Evolutionary conservation across 441 rosid genomes (phyloP).

Genomic region (Croton setiger): DNA sequence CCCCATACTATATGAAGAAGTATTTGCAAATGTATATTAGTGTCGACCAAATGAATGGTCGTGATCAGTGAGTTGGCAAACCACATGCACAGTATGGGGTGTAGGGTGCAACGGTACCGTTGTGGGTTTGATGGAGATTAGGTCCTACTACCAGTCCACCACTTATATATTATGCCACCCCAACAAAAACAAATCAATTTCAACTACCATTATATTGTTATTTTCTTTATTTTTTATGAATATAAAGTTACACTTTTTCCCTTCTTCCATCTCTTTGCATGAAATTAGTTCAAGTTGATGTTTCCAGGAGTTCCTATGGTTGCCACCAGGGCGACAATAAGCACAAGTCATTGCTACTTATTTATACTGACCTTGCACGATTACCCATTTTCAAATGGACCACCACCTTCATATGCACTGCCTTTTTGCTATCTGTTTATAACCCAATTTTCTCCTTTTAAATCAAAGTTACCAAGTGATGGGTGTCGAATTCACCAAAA

Average conservation of each 20-base stretch:
- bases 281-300: slow-evolving; percentile 3
- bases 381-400: slow-evolving; percentile 17
- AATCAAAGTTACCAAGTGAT: too few species aligned
- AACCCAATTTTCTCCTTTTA: not conserved
- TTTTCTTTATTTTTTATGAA: not conserved
- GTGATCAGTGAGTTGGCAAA: slow-evolving; percentile 43
- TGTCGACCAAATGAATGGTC: slow-evolving; percentile 29
- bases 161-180: slow-evolving; percentile 21
- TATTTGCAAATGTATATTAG: not conserved
- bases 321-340: slow-evolving; percentile 18
- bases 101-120: slow-evolving; percentile 32
- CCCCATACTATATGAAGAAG: too few species aligned
- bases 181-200: not conserved
- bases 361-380: slow-evolving; percentile 9
- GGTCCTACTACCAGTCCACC: slow-evolving; percentile 10
- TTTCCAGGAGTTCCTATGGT: slow-evolving; percentile 19
- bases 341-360: slow-evolving; percentile 9
- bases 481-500: too few species aligned
- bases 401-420: not conserved
- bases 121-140: slow-evolving; percentile 17
- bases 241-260: not conserved
- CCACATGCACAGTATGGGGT: slow-evolving; percentile 43
- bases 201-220: not conserved
- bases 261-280: not conserved
- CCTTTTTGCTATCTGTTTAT: too few species aligned